phyloP scores from a whole-genome alignment of 106 monocot genomes.

The Triglochin maritima region DNA sequence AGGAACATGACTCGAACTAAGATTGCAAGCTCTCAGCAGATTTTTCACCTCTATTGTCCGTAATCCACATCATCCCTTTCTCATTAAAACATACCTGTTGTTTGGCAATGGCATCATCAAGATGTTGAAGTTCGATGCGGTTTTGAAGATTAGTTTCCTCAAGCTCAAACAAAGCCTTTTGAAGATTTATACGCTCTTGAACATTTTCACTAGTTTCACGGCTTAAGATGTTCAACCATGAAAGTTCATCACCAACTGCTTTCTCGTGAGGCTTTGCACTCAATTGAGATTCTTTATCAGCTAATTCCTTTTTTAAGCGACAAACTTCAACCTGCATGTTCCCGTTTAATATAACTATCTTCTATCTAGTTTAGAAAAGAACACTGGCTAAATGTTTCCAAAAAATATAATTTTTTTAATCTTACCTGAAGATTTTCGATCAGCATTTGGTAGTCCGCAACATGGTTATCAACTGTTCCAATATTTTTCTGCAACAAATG shows the following conservation, averaged over 20 bases:
- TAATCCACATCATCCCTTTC: no score
- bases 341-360: not conserved
- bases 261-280: slow-evolving; percentile 58
- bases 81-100: slow-evolving; percentile 36
- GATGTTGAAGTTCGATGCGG: slow-evolving; percentile 81
- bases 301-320: slow-evolving; percentile 70
- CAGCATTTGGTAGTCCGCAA: slow-evolving; percentile 88
- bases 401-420: not conserved
- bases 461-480: slow-evolving; percentile 84
- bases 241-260: slow-evolving; percentile 66
- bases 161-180: slow-evolving; percentile 90
- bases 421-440: slow-evolving; percentile 91
- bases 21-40: no score
- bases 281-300: slow-evolving; percentile 83
- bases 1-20: not conserved
- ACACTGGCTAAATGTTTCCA: no score
- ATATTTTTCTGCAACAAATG: slow-evolving; percentile 76
- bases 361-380: no score
- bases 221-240: slow-evolving; percentile 87
- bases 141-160: slow-evolving; percentile 91
- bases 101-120: slow-evolving; percentile 85
- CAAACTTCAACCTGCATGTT: slow-evolving; percentile 71
- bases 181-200: slow-evolving; percentile 94
- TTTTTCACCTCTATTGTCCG: no score
- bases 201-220: slow-evolving; percentile 94